A percentile compares a stretch with the other conserved stretches of the same genome.
These are phyloP conservation scores for Gossypium davidsonii DNA, from an alignment of 441 rosid species.

Conservation along the genomic window DNA sequence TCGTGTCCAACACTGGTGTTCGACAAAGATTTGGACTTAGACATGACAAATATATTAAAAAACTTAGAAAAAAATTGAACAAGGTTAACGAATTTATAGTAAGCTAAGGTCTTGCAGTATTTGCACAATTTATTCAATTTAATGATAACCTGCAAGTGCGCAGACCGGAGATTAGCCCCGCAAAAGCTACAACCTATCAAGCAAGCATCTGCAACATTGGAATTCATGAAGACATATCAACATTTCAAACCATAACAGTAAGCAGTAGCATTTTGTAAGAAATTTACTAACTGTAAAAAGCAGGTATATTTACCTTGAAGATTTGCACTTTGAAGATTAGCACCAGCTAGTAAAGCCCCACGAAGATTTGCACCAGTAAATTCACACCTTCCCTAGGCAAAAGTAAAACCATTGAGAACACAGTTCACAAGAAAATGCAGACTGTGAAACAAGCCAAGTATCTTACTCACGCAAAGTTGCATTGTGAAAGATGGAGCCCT, in stretches of 20 bases:
- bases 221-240: not conserved
- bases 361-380: slow-evolving; percentile 86
- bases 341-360: slow-evolving; percentile 81
- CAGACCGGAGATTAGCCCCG: slow-evolving; percentile 82
- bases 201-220: slow-evolving; percentile 63
- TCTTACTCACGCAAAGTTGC: slow-evolving; percentile 92
- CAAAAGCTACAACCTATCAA: slow-evolving; percentile 76
- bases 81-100: not conserved
- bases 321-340: slow-evolving; percentile 91
- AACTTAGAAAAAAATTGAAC: too few relatives aligned
- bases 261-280: not conserved
- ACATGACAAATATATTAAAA: not conserved
- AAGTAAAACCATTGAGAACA: slow-evolving; percentile 23
- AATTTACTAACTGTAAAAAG: not conserved
- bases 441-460: slow-evolving; percentile 1
- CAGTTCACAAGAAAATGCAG: not conserved
- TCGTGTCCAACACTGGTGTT: not conserved
- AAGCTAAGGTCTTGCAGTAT: not conserved
- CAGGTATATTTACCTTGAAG: slow-evolving; percentile 53
- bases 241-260: not conserved
- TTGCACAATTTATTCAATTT: not conserved
- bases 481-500: slow-evolving; percentile 77
- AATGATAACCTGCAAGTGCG: slow-evolving; percentile 71
- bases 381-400: slow-evolving; percentile 83
- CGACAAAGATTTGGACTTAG: not conserved